phyloP scores from a whole-genome alignment of 1,284 basidiomycete species.

The Mycena citricolor region DNA sequence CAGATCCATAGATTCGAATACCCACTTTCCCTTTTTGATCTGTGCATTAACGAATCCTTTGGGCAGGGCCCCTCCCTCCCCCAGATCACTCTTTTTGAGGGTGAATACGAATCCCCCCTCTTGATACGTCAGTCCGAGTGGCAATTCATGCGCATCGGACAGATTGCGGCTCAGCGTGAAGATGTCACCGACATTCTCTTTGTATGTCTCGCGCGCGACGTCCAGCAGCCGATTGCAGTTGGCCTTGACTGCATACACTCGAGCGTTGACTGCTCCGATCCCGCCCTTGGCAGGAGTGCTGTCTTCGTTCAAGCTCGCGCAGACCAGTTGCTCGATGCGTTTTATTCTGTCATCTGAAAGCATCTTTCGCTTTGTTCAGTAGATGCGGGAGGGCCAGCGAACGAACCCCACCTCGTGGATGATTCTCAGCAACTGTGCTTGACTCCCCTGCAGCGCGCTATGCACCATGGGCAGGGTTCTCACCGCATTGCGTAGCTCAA shows the following conservation, averaged over 20 bases:
- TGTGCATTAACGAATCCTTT: conserved; percentile 69
- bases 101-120: conserved; percentile 71
- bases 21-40: conserved; percentile 66
- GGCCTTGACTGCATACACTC: conserved; percentile 84
- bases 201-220: conserved; percentile 89
- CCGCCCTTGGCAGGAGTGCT: conserved; percentile 63
- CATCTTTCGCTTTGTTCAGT: too few relatives aligned
- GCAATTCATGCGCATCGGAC: conserved; percentile 60
- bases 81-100: conserved; percentile 61
- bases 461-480: conserved; percentile 61
- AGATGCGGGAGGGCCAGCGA: too few relatives aligned
- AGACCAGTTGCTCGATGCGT: conserved; percentile 60
- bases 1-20: conserved; percentile 80
- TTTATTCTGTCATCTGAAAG: conserved; percentile 68
- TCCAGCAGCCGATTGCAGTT: conserved; percentile 83
- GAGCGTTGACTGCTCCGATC: conserved; percentile 65
- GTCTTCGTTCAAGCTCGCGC: conserved; percentile 72
- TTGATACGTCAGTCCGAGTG: conserved; percentile 67
- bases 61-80: conserved; percentile 56
- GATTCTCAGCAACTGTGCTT: conserved; percentile 60
- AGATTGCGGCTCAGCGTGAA: conserved; percentile 61
- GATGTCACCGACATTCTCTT: conserved; percentile 87
- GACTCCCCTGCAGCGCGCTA: conserved; percentile 57
- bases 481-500: conserved; percentile 71
- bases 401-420: conserved; percentile 54